Percentiles rank a stretch among this genome's conserved stretches.
phyloP scores from a whole-genome alignment of 495 filamentous ascomycete species.

The Penicillium crystallinum region DNA sequence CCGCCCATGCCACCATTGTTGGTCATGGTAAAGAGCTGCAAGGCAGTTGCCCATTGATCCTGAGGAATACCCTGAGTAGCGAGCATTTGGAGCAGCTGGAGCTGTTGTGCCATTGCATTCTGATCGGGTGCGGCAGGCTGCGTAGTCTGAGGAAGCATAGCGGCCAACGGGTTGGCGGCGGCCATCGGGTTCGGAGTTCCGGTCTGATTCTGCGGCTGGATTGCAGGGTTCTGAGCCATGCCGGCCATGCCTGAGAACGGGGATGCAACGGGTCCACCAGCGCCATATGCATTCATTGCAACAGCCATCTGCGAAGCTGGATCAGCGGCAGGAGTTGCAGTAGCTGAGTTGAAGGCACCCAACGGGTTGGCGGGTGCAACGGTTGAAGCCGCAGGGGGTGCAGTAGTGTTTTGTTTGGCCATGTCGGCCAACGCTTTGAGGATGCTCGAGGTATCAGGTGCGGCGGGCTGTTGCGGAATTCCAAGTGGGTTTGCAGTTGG shows the following conservation, averaged over 20 bases:
- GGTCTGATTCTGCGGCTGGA: slow-evolving; percentile 46
- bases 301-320: slow-evolving; percentile 42
- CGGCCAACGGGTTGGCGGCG: slow-evolving; percentile 42
- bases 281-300: slow-evolving; percentile 56
- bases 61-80: slow-evolving; percentile 54
- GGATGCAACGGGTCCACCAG: slow-evolving; percentile 40
- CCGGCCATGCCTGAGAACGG: slow-evolving; percentile 43
- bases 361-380: slow-evolving; percentile 48
- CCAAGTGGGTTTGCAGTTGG: slow-evolving; percentile 43
- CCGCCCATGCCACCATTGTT: slow-evolving; percentile 28
- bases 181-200: slow-evolving; percentile 39
- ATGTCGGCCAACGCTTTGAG: slow-evolving; percentile 80
- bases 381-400: slow-evolving; percentile 49
- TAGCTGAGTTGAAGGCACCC: slow-evolving; percentile 51
- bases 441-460: slow-evolving; percentile 64
- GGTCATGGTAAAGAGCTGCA: slow-evolving; percentile 44
- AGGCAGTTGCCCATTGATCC: slow-evolving; percentile 54
- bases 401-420: slow-evolving; percentile 70
- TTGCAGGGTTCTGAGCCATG: slow-evolving; percentile 32
- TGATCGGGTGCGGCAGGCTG: slow-evolving; percentile 31
- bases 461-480: slow-evolving; percentile 32
- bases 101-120: slow-evolving; percentile 53
- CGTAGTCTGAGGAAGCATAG: slow-evolving; percentile 41
- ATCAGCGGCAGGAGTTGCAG: slow-evolving; percentile 42
- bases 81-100: slow-evolving; percentile 55